Evolutionary conservation across 2,329 filamentous ascomycete species (phyloP).

Genomic region (Colletotrichum tamarilloi): DNA sequence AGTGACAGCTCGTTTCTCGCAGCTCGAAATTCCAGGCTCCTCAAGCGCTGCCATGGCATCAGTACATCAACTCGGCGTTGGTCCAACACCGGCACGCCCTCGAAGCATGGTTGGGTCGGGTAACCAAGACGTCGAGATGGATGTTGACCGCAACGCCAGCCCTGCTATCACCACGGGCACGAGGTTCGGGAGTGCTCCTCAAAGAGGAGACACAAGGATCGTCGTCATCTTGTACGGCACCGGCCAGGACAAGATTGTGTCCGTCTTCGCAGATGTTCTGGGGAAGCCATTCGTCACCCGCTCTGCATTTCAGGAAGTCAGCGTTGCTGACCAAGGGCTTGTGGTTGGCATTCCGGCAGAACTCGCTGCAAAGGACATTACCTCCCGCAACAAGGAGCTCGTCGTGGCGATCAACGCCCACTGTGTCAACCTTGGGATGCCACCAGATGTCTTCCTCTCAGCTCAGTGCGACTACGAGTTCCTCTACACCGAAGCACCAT

Average conservation of each 20-base stretch:
- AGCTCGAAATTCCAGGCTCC: conserved; percentile 22
- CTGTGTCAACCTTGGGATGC: conserved; percentile 77
- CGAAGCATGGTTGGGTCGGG: conserved; percentile 41
- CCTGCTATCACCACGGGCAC: conserved; percentile 50
- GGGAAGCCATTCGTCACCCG: conserved; percentile 77
- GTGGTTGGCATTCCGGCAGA: conserved; percentile 74
- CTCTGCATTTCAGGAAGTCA: conserved; percentile 64
- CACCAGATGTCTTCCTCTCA: conserved; percentile 74
- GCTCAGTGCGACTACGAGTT: conserved; percentile 86
- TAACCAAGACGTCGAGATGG: conserved; percentile 42
- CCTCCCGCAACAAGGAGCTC: conserved; percentile 65
- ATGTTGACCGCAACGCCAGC: conserved; percentile 49
- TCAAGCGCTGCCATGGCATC: conserved; percentile 47
- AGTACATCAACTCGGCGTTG: conserved; percentile 50
- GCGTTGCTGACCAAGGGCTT: conserved; percentile 66
- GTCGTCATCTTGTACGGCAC: conserved; percentile 76
- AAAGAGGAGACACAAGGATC: conserved; percentile 66
- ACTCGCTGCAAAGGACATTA: conserved; percentile 67
- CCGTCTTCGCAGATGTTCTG: conserved; percentile 80
- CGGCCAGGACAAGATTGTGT: conserved; percentile 79
- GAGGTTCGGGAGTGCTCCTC: conserved; percentile 58
- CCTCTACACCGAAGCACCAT: conserved; percentile 79
- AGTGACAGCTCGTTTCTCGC: conserved; percentile 27
- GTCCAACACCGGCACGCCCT: conserved; percentile 44
- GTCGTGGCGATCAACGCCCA: conserved; percentile 81